These are phyloP conservation scores for Neophaeococcomyces aloes DNA, from an alignment of 2,329 filamentous ascomycete species.

Conservation along the genomic window DNA sequence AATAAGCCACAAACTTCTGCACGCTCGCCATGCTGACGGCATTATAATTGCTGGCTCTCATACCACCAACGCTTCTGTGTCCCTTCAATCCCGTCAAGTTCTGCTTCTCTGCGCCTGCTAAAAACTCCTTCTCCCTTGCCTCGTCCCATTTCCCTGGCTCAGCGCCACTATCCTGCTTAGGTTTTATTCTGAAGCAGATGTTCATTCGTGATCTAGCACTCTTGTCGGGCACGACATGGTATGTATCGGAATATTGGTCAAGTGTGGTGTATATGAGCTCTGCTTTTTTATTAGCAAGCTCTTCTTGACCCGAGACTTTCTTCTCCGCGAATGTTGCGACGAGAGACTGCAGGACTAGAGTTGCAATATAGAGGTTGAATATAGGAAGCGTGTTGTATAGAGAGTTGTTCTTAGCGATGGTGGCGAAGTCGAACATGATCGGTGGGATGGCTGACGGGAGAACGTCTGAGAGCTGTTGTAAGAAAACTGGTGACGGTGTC, in stretches of 20 bases:
- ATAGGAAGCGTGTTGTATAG: slow-evolving; percentile 94
- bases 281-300: slow-evolving; percentile 63
- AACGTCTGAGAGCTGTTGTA: slow-evolving; percentile 65
- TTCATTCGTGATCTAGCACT: slow-evolving; percentile 79
- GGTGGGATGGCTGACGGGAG: slow-evolving; percentile 44
- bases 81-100: slow-evolving; percentile 76
- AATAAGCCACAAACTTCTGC: slow-evolving; percentile 33
- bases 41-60: slow-evolving; percentile 84
- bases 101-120: slow-evolving; percentile 57
- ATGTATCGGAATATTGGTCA: slow-evolving; percentile 58
- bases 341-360: slow-evolving; percentile 73
- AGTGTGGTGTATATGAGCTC: slow-evolving; percentile 64
- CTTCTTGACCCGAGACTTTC: slow-evolving; percentile 68
- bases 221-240: slow-evolving; percentile 67
- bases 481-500: slow-evolving; percentile 56
- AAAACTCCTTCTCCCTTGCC: slow-evolving; percentile 63
- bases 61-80: slow-evolving; percentile 75
- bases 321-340: slow-evolving; percentile 52
- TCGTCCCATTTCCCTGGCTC: slow-evolving; percentile 27
- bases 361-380: slow-evolving; percentile 84
- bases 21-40: slow-evolving; percentile 50
- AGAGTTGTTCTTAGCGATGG: slow-evolving; percentile 82
- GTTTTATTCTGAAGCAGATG: slow-evolving; percentile 70
- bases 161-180: slow-evolving; percentile 41
- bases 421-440: slow-evolving; percentile 71